phyloP scores from a whole-genome alignment of 306 rosid genomes.

The Quercus robur region DNA sequence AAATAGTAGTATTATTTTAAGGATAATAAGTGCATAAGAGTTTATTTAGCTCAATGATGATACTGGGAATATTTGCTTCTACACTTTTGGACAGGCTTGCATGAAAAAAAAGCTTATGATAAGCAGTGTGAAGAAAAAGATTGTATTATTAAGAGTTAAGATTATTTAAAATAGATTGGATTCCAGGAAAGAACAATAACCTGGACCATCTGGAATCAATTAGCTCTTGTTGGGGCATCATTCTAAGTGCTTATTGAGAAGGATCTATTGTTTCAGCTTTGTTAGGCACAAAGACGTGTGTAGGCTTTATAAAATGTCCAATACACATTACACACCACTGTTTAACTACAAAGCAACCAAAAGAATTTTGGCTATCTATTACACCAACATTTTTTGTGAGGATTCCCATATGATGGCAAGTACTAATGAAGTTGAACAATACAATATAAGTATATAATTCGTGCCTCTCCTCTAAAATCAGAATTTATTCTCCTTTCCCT shows the following conservation, averaged over 20 bases:
- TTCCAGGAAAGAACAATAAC: neutral
- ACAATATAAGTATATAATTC: neutral
- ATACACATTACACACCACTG: neutral
- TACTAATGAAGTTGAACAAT: constrained; percentile 8
- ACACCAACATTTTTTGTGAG: neutral
- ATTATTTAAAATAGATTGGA: neutral
- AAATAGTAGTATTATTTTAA: neutral
- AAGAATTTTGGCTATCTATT: neutral
- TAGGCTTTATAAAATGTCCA: constrained; percentile 16
- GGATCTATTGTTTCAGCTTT: neutral
- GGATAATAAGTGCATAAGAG: too few relatives aligned
- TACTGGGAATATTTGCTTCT: neutral
- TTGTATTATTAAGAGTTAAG: neutral
- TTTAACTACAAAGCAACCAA: constrained; percentile 3
- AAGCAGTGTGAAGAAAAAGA: neutral
- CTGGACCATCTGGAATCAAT: neutral
- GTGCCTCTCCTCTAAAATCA: constrained; percentile 6
- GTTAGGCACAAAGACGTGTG: neutral
- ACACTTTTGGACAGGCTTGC: neutral
- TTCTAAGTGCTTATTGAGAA: neutral
- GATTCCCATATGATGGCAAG: constrained; percentile 3
- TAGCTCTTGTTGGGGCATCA: neutral
- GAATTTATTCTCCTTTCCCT: constrained; percentile 33
- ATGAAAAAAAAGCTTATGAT: neutral
- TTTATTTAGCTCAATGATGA: neutral